These are phyloP conservation scores for Populus pruinosa DNA, from an alignment of 345 rosid genomes.

Conservation along the genomic window DNA sequence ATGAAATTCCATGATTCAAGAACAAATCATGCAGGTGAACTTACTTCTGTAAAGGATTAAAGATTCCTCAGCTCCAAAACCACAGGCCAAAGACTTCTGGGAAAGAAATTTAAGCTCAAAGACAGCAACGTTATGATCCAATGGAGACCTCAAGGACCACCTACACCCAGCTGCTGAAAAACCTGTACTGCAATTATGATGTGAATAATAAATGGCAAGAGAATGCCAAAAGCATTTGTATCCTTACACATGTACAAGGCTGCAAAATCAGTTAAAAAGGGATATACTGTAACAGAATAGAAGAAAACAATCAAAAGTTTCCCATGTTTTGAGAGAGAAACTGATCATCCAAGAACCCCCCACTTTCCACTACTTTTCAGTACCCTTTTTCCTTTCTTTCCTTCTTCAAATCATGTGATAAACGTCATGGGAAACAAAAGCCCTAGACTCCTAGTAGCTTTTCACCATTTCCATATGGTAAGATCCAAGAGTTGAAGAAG, in stretches of 20 bases:
- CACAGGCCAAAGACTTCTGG: neutral
- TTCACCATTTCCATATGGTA: constrained; percentile 25
- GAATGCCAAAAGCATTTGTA: constrained; percentile 43
- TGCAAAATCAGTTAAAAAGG: constrained; percentile 19
- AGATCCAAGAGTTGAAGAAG: constrained; percentile 11
- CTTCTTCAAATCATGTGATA: constrained; percentile 22
- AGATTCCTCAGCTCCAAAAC: constrained; percentile 4
- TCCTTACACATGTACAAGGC: constrained; percentile 20
- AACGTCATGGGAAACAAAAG: constrained; percentile 38
- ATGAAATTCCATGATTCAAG: neutral
- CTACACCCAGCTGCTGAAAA: constrained; percentile 20
- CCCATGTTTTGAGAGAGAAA: constrained; percentile 47
- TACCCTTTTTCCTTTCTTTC: constrained; percentile 11
- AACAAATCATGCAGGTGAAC: neutral
- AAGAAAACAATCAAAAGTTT: constrained; percentile 17
- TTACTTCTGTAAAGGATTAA: neutral
- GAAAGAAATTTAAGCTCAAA: neutral
- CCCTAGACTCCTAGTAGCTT: constrained; percentile 48
- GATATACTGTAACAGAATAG: constrained; percentile 15
- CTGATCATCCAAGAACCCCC: constrained; percentile 32
- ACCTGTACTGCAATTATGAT: constrained; percentile 8
- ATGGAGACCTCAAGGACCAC: constrained; percentile 16
- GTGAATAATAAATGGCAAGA: constrained; percentile 24
- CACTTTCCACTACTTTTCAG: constrained; percentile 23
- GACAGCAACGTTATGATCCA: constrained; percentile 11